Percentiles rank a stretch among this genome's conserved stretches.
Evolutionary conservation across 2,329 filamentous ascomycete genomes (phyloP).

Genomic region (Apiospora hydei): DNA sequence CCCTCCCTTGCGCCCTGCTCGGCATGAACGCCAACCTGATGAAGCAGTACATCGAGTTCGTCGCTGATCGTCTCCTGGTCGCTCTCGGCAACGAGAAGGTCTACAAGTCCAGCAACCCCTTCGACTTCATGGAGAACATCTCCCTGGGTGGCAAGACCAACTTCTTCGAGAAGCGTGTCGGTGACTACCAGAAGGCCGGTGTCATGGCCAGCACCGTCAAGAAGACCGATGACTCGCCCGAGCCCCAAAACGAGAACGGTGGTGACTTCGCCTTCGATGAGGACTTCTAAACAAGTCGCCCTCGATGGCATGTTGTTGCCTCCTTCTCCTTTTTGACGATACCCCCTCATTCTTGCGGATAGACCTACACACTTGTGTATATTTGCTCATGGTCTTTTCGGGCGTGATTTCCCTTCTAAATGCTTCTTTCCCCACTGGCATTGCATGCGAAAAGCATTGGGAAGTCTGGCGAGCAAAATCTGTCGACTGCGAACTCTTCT

Average conservation of each 20-base stretch:
- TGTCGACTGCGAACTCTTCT: background rate
- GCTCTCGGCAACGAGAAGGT: conserved; percentile 93
- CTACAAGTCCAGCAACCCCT: conserved; percentile 93
- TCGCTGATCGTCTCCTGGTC: conserved; percentile 92
- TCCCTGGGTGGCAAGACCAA: conserved; percentile 99
- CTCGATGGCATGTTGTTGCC: conserved; percentile 29
- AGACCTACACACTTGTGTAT: conserved; percentile 28
- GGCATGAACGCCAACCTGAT: conserved; percentile 98
- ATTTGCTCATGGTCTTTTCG: conserved; percentile 23
- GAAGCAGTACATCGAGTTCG: conserved; percentile 99
- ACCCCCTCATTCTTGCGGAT: conserved; percentile 32
- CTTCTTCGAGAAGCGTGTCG: conserved; percentile 99
- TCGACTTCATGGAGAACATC: conserved; percentile 99
- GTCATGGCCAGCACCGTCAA: conserved; percentile 94
- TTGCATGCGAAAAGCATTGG: conserved; percentile 11
- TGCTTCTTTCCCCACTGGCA: conserved; percentile 18
- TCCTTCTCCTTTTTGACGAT: conserved; percentile 34
- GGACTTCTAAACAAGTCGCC: conserved; percentile 76
- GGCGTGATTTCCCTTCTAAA: conserved; percentile 23
- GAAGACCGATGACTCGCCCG: conserved; percentile 51
- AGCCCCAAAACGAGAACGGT: conserved; percentile 64
- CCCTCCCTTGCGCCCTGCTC: conserved; percentile 88
- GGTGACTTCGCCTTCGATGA: conserved; percentile 95
- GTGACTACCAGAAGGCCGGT: conserved; percentile 99
- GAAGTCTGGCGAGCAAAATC: conserved; percentile 27